Percentiles rank a stretch among this genome's conserved stretches.
Conservation (phyloP, 495 filamentous ascomycete species). For the Xylaria venustula region DNA sequence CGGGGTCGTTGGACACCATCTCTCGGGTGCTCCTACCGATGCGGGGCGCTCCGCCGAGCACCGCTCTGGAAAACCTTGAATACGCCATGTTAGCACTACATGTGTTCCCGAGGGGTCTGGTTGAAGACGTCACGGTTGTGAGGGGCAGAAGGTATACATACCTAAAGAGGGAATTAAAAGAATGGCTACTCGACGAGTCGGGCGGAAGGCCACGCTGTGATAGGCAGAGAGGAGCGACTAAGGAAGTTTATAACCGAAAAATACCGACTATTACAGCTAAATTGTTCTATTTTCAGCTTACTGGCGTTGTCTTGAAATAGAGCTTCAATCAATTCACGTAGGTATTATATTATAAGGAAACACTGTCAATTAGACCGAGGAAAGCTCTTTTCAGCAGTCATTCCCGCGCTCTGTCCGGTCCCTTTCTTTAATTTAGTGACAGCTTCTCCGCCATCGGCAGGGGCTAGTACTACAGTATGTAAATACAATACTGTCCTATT, state of each 20-base stretch:
- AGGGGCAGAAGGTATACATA: background rate
- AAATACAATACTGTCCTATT: no score
- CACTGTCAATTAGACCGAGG: no score
- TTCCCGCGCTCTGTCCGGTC: background rate
- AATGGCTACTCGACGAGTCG: background rate
- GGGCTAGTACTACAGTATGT: background rate
- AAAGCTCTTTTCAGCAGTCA: slow-evolving; percentile 5
- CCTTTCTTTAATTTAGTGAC: background rate
- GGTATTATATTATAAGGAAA: no score
- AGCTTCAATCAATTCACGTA: no score
- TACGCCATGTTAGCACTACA: slow-evolving; percentile 25
- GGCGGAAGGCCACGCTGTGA: background rate
- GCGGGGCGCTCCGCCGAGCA: slow-evolving; percentile 44
- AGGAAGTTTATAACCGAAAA: background rate
- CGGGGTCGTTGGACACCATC: slow-evolving; percentile 52
- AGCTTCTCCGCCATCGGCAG: slow-evolving; percentile 8
- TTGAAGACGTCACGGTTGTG: background rate
- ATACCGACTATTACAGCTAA: background rate
- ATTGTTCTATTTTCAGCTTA: background rate
- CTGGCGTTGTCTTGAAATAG: no score
- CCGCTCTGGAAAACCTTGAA: slow-evolving; percentile 28
- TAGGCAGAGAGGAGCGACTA: slow-evolving; percentile 2
- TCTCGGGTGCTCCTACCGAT: slow-evolving; percentile 21
- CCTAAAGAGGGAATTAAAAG: slow-evolving; percentile 4
- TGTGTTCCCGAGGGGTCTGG: slow-evolving; percentile 1